A percentile compares a stretch with the other conserved stretches of the same genome.
Conservation (phyloP, 2,329 filamentous ascomycete species). For the Calonectria crousiana region DNA sequence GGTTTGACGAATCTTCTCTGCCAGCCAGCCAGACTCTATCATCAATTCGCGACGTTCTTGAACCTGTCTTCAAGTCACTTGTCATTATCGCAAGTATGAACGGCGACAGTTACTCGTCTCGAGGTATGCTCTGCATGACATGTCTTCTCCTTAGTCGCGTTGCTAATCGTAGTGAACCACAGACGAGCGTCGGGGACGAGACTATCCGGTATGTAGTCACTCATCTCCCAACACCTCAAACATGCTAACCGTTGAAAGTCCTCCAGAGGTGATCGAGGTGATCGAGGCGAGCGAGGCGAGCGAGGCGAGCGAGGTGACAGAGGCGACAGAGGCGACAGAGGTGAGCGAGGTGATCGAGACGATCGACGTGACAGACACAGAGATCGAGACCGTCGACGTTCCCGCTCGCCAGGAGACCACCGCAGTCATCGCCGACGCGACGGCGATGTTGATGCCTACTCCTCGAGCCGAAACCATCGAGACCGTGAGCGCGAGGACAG, state of each 20-base stretch:
- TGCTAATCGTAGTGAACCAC: conserved; percentile 38
- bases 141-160: conserved; percentile 45
- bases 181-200: conserved; percentile 67
- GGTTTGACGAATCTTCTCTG: conserved; percentile 42
- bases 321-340: not conserved
- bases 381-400: conserved; percentile 73
- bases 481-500: conserved; percentile 94
- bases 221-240: not conserved
- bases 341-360: conserved; percentile 27
- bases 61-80: conserved; percentile 31
- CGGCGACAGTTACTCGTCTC: conserved; percentile 84
- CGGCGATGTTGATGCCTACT: conserved; percentile 87
- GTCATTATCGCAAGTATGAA: conserved; percentile 71
- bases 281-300: conserved; percentile 41
- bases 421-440: conserved; percentile 77
- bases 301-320: conserved; percentile 42
- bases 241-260: conserved; percentile 42
- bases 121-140: conserved; percentile 68
- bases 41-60: conserved; percentile 37
- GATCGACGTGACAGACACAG: conserved; percentile 49
- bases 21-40: conserved; percentile 34
- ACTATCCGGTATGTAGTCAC: conserved; percentile 62
- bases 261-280: conserved; percentile 38
- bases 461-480: conserved; percentile 90
- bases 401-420: conserved; percentile 82